Base-by-base conservation (phyloP, 1,284 basidiomycete species). In the Laetiporus sulphureus region DNA sequence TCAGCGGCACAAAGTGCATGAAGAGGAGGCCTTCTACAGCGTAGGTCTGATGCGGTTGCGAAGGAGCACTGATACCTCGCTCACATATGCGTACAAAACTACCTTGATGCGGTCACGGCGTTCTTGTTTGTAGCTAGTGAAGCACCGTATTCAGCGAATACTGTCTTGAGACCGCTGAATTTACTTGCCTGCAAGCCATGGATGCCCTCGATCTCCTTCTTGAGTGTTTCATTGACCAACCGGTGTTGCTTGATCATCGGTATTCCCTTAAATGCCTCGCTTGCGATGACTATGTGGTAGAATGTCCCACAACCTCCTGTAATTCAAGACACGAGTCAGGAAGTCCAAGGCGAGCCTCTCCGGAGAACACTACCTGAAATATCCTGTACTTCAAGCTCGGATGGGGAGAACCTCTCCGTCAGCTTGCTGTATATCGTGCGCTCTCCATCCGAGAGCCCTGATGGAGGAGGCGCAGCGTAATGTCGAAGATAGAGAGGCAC, bases 261-360 rank as follows among this genome's bases (percentile, higher is more conserved):
- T 25, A 98, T 63, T 12, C 87, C 95, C 50, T 86, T 83, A 74
- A 99, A 99, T 2, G 75, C 75, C 15, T 80, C 66, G 44, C 90
- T 92, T 3, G 86, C 79, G 47, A 99, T 87, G 29, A 80, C 75
- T 51, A 99, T 96, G 30, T 92, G 89, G 59, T 96, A 99, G 66
- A 99, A 99, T 2, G 85, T 78, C 10, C 95, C 96, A 59, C 95
- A 99, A 22, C 95, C 95, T 42, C 94, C 93, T 95, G 51, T 2
- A 39, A 19, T 11, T 7, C 13, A 19, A 46, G 43, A 7, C 32
- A 29, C 3, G 31, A 18, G 39, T 10, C 36, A 30, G 18, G 33
- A 22, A 16, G 23, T 13, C 12, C 18, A 19, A 6, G 30, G n/a
- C 24, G 34, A 6, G 10, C 5, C 8, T 10, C 18, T 36, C 5